These are phyloP conservation scores for Geotrichum cucujoidarum DNA, from an alignment of 1,139 yeast species.

Conservation along the genomic window DNA sequence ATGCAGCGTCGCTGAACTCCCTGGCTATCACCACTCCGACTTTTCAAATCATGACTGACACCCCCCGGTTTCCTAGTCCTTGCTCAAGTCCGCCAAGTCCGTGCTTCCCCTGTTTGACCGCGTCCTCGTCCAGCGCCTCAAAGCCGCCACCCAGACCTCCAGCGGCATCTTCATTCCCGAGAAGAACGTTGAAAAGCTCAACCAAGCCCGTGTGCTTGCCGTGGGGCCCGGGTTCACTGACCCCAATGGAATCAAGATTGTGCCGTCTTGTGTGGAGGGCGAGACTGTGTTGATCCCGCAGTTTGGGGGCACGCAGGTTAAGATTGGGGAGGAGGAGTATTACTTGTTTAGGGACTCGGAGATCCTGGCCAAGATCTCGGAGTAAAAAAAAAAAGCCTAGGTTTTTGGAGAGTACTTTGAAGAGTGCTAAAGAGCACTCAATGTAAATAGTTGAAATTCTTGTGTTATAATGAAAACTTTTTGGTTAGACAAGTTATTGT, in stretches of 20 bases:
- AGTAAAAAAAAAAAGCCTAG: too few species aligned
- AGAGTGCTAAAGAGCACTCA: too few species aligned
- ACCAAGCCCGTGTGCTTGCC: conserved; percentile 63
- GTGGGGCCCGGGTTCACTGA: conserved; percentile 76
- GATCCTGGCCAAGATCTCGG: conserved; percentile 75
- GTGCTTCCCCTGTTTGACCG: conserved; percentile 93
- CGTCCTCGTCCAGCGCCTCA: conserved; percentile 87
- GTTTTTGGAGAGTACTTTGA: too few species aligned
- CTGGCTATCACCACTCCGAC: too few species aligned
- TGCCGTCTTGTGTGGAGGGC: conserved; percentile 75
- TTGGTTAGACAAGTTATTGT: too few species aligned
- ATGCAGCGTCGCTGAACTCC: too few species aligned
- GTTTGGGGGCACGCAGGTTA: conserved; percentile 82
- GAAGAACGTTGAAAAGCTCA: conserved; percentile 89
- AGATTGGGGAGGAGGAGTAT: conserved; percentile 66
- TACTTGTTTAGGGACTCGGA: conserved; percentile 72
- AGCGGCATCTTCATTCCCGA: conserved; percentile 95
- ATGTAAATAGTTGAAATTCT: too few species aligned
- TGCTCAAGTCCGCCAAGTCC: conserved; percentile 79
- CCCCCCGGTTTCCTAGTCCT: too few species aligned
- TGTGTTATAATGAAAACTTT: too few species aligned
- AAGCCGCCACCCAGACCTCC: conserved; percentile 88
- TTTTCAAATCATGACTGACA: too few species aligned
- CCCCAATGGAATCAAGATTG: conserved; percentile 56
- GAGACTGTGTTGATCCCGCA: conserved; percentile 91